Evolutionary conservation across 768 basidiomycete species (phyloP), one percentile per base, ranked within the genome.

Genomic region (Psilocybe sp.): DNA sequence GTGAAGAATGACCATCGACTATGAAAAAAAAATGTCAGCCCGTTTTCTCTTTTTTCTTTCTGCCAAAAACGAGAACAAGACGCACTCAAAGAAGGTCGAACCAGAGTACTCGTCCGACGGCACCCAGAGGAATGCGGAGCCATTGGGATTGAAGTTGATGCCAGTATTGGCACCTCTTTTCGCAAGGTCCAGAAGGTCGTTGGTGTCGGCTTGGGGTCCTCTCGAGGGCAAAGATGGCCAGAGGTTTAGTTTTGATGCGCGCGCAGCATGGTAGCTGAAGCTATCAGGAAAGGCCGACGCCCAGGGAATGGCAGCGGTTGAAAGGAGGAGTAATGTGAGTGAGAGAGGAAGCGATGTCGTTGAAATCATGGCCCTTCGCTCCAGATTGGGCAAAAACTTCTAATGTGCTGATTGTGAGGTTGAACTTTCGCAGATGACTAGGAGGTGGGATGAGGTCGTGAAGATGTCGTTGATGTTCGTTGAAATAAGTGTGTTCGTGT

Each of bases 11-110:
- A 54, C 54, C 80, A 87, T 31, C 71, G 69, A 43, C 86, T 82
- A 54, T 23, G 8, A 3, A 49, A 44, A 50, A 18, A 3, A 34
- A 49, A 40, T 44, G 55, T 45, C 54, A 54, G 48, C 40, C 32
- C 5, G 34, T 35, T 7, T 7, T 7, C 7, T 28, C 23, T 7
- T 28, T 7, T 7, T 28, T 28, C 23, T 7, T 28, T 7, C 23
- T 28, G 12, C 15, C 14, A 18, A 51, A 8, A 33, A 10, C 39
- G 38, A 40, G 40, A 16, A 31, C 32, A 48, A n/a, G 35, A 61
- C 65, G 65, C 73, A 88, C 87, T 87, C 77, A 62, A 89, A 89
- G 67, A 89, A 89, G 0, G 69, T 79, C 41, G 73, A 54, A 7
- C 87, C 87, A 41, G 77, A 70, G 57, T 83, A 88, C 6, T 76